Base-by-base conservation (phyloP, 441 rosid species). In the Codiaeum variegatum region DNA sequence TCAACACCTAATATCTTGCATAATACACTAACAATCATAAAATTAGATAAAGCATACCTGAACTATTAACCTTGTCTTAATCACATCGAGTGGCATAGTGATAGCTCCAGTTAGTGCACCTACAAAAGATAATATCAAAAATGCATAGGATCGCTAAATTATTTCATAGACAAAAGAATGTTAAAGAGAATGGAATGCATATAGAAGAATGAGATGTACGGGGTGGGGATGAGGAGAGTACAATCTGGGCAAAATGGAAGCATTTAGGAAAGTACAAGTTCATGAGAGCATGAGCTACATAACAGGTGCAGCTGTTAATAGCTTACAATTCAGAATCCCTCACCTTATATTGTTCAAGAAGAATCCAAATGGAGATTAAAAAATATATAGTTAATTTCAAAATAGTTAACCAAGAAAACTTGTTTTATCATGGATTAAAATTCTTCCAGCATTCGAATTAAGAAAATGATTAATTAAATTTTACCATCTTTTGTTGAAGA, bases 71-170 rank as follows among this genome's bases (percentile, higher is more conserved):
- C 99, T 90, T 71, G 99, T 94, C 83, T 92, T 94, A 64, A 92
- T 90, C 75, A 94, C 97, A 82, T 92, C 99, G 21, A 90, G 96
- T n/a, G 99, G 99, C 67, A 98, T 92, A 58, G 99, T 94, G 56
- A 92, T 85, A 72, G 98, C 99, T 82, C 98, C 99, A 3, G 99
- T 92, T 62, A 92, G 75, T 40, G 97, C 98, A 79, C 98, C 98
- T 94, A 62, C 42, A 38, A 38, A 38, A 38, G 2, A 8, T 21
- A 46, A 31, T 60, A 67, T 32, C 26, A 54, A 44, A 13, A n/a
- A 44, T 44, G 52, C 18, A 15, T 19, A 23, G 40, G 9, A 31
- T 42, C 29, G 18, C 56, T 31, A 73, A 66, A 34, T 51, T 18
- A 5, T 24, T 2, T 62, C 9, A 9, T 3, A 4, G 26, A 31